Base-by-base conservation (phyloP, 176 grass and related monocot genomes). In the Oryza meyeriana region DNA sequence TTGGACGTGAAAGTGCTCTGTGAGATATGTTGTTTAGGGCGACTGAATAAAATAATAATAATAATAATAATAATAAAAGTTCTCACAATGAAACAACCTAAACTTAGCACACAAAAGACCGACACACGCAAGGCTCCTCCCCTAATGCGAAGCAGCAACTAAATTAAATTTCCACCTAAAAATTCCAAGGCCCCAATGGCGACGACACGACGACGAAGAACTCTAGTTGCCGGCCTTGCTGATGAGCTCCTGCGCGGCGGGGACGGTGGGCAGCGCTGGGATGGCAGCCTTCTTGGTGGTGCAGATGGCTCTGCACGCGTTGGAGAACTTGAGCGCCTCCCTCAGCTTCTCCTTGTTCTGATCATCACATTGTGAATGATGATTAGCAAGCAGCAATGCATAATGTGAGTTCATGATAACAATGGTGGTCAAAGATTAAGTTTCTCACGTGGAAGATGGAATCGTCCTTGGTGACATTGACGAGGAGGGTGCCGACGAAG, bases 281-380 rank as follows among this genome's bases (percentile, higher is more conserved):
- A 98, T 98, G 69, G 90, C 95, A 8, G 92, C 95, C 86, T 98
- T 98, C 70, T 93, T 30, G 50, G 88, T 94, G 64, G 95, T 94
- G 88, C 88, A 94, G 32, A 98, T 91, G 40, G 95, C 95, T 28
- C 92, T 90, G 47, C 92, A 93, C 0, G 95, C 95, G 24, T 98
- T 94, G 40, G 95, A 89, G 41, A 94, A 91, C 86, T 72, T 77
- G 34, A 97, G 92, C 32, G 35, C 92, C 78, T 93, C 85, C 31
- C 86, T 94, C 29, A 98, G 86, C 86, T 93, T 94, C 71, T 89
- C 90, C 87, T 98, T 92, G 20, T 93, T 89, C 91, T 97, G 63
- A 9, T 33, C 4, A 73, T 8, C 20, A 3, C 13, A 59, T 25
- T 25, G 42, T 50, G 4, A 16, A 50, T 5, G 4, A 50, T 52